Percentiles rank a stretch among this genome's conserved stretches.
Conservation (phyloP, 176 grass and related monocot species). For the Sorghum bicolor region DNA sequence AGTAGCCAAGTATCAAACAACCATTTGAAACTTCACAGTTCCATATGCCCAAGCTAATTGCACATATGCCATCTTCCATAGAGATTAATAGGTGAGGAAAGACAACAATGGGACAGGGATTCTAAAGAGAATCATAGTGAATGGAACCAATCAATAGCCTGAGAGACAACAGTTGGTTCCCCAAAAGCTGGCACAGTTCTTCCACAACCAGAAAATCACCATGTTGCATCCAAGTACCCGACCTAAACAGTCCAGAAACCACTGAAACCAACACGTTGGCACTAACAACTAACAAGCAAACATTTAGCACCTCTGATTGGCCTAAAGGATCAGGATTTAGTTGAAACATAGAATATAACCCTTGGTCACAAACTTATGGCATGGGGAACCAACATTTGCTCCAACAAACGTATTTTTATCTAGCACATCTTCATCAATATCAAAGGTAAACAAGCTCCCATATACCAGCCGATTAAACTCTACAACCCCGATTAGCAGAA, state of each 20-base stretch:
- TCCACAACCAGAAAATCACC: neutral
- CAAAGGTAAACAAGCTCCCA: slow-evolving; percentile 6
- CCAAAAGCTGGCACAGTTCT: neutral
- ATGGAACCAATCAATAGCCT: neutral
- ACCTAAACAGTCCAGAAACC: neutral
- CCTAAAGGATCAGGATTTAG: neutral
- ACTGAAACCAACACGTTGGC: neutral
- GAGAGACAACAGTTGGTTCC: neutral
- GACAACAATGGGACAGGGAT: neutral
- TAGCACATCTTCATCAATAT: neutral
- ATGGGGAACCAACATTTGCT: neutral
- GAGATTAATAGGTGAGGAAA: neutral
- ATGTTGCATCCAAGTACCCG: slow-evolving; percentile 2
- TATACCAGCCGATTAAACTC: neutral
- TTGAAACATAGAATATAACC: neutral
- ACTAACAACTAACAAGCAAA: slow-evolving; percentile 7
- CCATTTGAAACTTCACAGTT: neutral
- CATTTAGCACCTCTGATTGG: neutral
- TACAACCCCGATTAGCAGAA: neutral
- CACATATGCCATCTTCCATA: too few relatives aligned
- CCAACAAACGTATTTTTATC: neutral
- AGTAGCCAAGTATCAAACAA: slow-evolving; percentile 1
- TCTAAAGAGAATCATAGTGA: neutral
- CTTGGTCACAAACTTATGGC: neutral
- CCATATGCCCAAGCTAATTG: neutral